Base-by-base conservation (phyloP, 768 basidiomycete genomes). In the Leucogyrophana mollusca region DNA sequence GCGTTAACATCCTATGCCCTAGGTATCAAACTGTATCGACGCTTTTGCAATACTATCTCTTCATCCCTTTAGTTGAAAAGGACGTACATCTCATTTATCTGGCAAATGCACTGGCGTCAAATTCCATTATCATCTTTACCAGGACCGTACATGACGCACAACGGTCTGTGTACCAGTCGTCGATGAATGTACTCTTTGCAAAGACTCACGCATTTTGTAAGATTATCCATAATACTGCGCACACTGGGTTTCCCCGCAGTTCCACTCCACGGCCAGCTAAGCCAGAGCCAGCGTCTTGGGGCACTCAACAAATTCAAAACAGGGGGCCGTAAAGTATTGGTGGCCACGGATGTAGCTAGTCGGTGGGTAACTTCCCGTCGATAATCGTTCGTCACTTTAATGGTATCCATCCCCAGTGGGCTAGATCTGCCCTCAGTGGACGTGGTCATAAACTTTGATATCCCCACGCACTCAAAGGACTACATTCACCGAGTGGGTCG, bases 401-500 rank as follows among this genome's bases (percentile, higher is more conserved):
- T 45, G 13, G 27, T 22, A 3, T 16, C 13, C 24, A 1, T 20
- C 21, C 22, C 23, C 10, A 90, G 93, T 56, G 95, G 95, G 59
- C 74, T 99, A 35, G 95, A 99, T 67, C 94, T 99, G 49, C 94
- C 94, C 9, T 81, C 87, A 21, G 96, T 99, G 32, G 96, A 99
- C 60, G 73, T 94, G 27, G 94, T 99, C 47, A 90, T 99, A 68
- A 99, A 99, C 69, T 99, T 91, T 65, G 94, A 96, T 65, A 87
- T 97, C 52, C 96, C 96, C 1, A 91, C 91, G 1, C 91, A 98
- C 64, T 97, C 94, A 13, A 98, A 99, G 72, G 96, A 98, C 65
- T 99, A 99, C 68, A 96, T 99, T 40, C 96, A 99, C 63, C 84
- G 96, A 35, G 96, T 99, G 9, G 96, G 96, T 32, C 83, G 96